These are phyloP conservation scores for Saururus chinensis DNA, from an alignment of 164 flowering plant genomes.

Conservation along the genomic window DNA sequence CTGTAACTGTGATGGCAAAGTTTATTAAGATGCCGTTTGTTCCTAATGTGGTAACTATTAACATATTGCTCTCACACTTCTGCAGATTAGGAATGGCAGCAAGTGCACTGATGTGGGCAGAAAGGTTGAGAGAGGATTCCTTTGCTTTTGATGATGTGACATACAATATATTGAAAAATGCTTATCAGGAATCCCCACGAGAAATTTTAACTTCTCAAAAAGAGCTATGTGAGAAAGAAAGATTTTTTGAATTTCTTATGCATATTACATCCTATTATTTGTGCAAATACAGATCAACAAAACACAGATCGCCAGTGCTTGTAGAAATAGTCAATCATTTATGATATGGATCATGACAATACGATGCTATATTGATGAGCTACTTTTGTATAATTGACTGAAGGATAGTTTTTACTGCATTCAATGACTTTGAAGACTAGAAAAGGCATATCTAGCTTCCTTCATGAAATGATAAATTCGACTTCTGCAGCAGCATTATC, in stretches of 20 bases:
- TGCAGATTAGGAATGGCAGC: constrained; percentile 70
- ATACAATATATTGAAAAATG: constrained; percentile 41
- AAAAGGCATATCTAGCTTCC: no score
- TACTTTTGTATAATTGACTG: no score
- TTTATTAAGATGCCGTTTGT: constrained; percentile 78
- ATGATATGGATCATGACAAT: constrained; percentile 1
- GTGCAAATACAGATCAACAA: constrained; percentile 20
- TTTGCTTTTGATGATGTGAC: constrained; percentile 60
- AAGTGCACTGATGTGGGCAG: constrained; percentile 61
- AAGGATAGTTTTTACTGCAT: no score
- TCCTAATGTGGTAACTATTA: constrained; percentile 66
- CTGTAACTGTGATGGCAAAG: constrained; percentile 65
- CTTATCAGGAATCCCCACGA: constrained; percentile 20
- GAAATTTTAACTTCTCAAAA: constrained; percentile 15
- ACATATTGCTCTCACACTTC: constrained; percentile 63
- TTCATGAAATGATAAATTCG: no score
- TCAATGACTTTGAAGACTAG: no score
- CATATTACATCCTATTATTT: constrained; percentile 61
- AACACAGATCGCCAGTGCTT: constrained; percentile 6
- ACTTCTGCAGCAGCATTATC: no score
- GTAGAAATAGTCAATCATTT: constrained; percentile 8
- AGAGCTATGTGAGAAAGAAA: constrained; percentile 35
- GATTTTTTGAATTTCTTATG: constrained; percentile 81
- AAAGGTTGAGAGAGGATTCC: constrained; percentile 42
- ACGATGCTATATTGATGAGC: neutral